Percentiles rank a stretch among this genome's conserved stretches.
Evolutionary conservation across 495 filamentous ascomycete species (phyloP).

Genomic region (Neohortaea acidophila): DNA sequence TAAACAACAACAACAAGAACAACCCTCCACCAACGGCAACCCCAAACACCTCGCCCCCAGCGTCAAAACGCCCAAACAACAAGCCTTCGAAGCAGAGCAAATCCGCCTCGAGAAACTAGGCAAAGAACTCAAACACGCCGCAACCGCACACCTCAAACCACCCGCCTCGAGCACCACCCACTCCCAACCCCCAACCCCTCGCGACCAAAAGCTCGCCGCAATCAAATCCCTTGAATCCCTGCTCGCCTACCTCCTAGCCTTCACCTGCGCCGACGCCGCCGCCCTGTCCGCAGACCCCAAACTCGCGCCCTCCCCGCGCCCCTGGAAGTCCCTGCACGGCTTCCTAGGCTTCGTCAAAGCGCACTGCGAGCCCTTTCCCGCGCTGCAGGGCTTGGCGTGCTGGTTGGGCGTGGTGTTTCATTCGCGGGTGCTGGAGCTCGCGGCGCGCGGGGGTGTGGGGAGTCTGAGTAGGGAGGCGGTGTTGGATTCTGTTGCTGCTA

Average conservation of each 20-base stretch:
- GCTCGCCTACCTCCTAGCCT: slow-evolving; percentile 16
- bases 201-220: slow-evolving; percentile 12
- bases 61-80: slow-evolving; percentile 3
- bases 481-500: slow-evolving; percentile 18
- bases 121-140: slow-evolving; percentile 16
- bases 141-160: slow-evolving; percentile 4
- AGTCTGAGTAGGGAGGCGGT: slow-evolving; percentile 3
- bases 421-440: slow-evolving; percentile 3
- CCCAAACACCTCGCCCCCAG: neutral
- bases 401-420: slow-evolving; percentile 9
- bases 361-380: slow-evolving; percentile 6
- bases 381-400: slow-evolving; percentile 7
- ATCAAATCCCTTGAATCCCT: slow-evolving; percentile 15
- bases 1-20: neutral
- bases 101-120: slow-evolving; percentile 12
- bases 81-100: slow-evolving; percentile 14
- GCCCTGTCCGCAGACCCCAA: slow-evolving; percentile 8
- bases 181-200: neutral
- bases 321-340: slow-evolving; percentile 11
- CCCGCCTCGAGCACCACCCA: slow-evolving; percentile 1
- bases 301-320: neutral
- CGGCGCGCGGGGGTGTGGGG: neutral
- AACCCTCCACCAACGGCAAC: neutral
- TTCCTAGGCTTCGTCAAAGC: slow-evolving; percentile 13
- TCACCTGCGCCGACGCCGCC: slow-evolving; percentile 13